Percentiles rank a stretch among this genome's conserved stretches.
Conservation (phyloP, 2,329 filamentous ascomycete genomes). For the Lachnellula arida region DNA sequence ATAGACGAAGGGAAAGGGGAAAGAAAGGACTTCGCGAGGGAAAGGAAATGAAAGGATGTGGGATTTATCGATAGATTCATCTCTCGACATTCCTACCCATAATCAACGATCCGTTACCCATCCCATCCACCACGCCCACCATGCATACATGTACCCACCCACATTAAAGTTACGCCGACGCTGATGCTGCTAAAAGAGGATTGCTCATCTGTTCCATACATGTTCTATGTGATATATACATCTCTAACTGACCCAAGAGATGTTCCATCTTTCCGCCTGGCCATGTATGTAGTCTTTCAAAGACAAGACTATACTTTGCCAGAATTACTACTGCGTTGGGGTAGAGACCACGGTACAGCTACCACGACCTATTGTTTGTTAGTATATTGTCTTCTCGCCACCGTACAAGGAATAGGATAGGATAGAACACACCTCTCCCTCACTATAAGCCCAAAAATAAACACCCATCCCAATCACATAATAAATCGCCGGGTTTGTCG, state of each 20-base stretch:
- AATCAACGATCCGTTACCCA: not conserved
- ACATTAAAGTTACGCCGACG: slow-evolving; percentile 2
- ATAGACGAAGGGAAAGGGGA: not conserved
- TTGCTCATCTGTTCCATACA: not conserved
- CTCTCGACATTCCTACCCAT: not conserved
- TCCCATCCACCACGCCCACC: not conserved
- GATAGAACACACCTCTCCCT: slow-evolving; percentile 75
- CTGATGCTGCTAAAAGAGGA: not conserved
- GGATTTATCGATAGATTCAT: not conserved
- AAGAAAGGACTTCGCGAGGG: not conserved
- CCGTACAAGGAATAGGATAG: not conserved
- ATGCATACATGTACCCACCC: not conserved
- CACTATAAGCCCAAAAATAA: slow-evolving; percentile 96
- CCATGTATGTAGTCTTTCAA: not conserved
- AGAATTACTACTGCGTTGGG: slow-evolving; percentile 12
- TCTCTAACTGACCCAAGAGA: not conserved
- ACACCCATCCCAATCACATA: slow-evolving; percentile 80
- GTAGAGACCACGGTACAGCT: slow-evolving; percentile 28
- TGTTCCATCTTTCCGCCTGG: not conserved
- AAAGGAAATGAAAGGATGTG: not conserved
- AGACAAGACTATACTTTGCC: slow-evolving; percentile 25
- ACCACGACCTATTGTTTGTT: slow-evolving; percentile 22
- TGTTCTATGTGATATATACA: not conserved
- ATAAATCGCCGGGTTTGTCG: slow-evolving; percentile 87
- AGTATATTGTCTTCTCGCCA: slow-evolving; percentile 1